phyloP scores from a whole-genome alignment of 352 stramenopile genomes.

The Blastocystis sp. region DNA sequence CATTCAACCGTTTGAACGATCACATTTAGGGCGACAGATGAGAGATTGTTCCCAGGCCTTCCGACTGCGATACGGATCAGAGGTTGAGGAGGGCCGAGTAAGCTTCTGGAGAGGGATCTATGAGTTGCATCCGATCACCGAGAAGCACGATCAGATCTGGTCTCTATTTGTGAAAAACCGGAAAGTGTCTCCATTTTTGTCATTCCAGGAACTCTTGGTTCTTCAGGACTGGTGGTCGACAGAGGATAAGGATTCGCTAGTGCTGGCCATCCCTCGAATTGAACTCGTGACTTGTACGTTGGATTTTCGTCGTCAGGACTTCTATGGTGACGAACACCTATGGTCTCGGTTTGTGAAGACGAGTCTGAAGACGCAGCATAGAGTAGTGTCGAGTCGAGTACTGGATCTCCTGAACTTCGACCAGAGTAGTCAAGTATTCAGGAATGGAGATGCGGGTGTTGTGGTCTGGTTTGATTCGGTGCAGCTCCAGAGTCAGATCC shows the following conservation, averaged over 20 bases:
- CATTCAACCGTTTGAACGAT: background rate
- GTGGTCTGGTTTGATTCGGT: background rate
- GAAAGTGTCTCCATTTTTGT: background rate
- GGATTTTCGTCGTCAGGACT: background rate
- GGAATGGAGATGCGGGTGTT: background rate
- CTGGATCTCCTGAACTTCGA: background rate
- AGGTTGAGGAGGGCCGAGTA: background rate
- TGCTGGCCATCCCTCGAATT: background rate
- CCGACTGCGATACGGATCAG: too few species aligned
- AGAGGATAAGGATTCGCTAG: background rate
- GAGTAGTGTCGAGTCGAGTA: background rate
- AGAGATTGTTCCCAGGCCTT: too few species aligned
- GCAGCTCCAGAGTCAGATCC: background rate
- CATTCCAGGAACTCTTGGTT: background rate
- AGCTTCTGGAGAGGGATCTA: slow-evolving; percentile 16
- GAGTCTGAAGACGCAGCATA: background rate
- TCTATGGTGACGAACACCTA: background rate
- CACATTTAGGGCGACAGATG: too few species aligned
- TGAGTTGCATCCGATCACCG: background rate
- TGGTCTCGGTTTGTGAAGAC: background rate
- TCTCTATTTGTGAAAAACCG: background rate
- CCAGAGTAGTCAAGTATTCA: background rate
- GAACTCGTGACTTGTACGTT: slow-evolving; percentile 7
- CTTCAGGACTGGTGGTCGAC: background rate
- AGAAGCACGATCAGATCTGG: background rate